Evolutionary conservation across 23 red algal genomes (phyloP), one percentile per base, ranked within the genome.

Genomic region (Gracilaria domingensis): DNA sequence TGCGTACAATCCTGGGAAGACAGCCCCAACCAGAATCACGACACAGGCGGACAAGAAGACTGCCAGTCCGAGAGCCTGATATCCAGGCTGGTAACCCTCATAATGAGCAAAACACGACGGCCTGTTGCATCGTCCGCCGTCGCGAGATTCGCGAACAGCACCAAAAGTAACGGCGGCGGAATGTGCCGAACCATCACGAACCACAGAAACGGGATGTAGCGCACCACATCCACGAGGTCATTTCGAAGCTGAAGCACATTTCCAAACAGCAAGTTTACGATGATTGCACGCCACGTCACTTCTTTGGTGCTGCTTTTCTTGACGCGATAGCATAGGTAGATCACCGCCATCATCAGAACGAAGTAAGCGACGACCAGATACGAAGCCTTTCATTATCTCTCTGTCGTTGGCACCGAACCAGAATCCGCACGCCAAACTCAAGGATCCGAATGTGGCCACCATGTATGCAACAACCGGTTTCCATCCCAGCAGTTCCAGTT

Each of bases 91-190:
- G 0, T 47, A 49, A 6, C 37, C 38, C 32, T 1, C 17, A 33
- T 90, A 90, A n/a, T 80, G 23, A 8, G 69, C 86, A 79, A 90
- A n/a, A n/a, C n/a, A n/a, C n/a, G n/a, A n/a, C n/a, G n/a, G n/a
- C n/a, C n/a, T n/a, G n/a, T n/a, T n/a, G n/a, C n/a, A n/a, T n/a
- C 0, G 20, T 74, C 56, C 11, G 70, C 51, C 8, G 54, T 26
- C 20, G 86, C 72, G 0, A 90, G 36, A n/a, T 90, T 90, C 5
- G 75, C 86, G 5, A 90, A 90, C 37, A 90, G 86, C 20, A 90
- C 62, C 20, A 90, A 23, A 21, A 90, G 45, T 32, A 90, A 24
- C 30, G 80, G 86, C 14, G 86, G 86, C 24, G 80, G 32, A 16
- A 90, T 59, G 72, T 69, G 64, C 21, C 86, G 71, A 13, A 90